A percentile compares a stretch with the other conserved stretches of the same genome.
Conservation (phyloP, 805 yeast species). For the Candida ovalis region DNA sequence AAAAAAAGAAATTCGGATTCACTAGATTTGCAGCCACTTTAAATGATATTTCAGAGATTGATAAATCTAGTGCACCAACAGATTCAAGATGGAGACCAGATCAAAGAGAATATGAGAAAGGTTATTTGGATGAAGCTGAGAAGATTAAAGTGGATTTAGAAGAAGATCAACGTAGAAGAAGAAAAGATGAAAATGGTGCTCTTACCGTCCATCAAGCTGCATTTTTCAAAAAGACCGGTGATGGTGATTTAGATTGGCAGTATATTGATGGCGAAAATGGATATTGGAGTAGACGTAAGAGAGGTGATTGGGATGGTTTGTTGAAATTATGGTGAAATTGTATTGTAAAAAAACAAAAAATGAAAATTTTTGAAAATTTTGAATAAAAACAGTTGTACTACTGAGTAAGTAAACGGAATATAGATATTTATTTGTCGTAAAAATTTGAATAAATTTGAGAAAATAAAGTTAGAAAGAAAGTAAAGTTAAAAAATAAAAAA, state of each 20-base stretch:
- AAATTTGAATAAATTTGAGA: too few relatives aligned
- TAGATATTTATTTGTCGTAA: too few relatives aligned
- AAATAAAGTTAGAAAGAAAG: too few relatives aligned
- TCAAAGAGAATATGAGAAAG: constrained; percentile 65
- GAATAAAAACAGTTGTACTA: too few relatives aligned
- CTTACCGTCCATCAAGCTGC: constrained; percentile 49
- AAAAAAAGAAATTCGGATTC: constrained; percentile 74
- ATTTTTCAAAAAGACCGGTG: constrained; percentile 53
- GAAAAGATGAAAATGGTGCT: constrained; percentile 51
- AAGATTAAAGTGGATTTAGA: constrained; percentile 63
- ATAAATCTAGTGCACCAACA: constrained; percentile 71
- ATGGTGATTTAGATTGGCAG: constrained; percentile 44
- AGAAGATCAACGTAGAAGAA: constrained; percentile 72
- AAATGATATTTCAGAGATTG: constrained; percentile 74
- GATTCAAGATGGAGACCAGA: constrained; percentile 93
- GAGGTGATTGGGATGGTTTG: constrained; percentile 56
- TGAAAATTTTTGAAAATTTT: background rate
- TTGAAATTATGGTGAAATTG: constrained; percentile 49
- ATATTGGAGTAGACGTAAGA: constrained; percentile 78
- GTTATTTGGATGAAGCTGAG: constrained; percentile 71
- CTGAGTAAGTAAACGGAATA: too few relatives aligned
- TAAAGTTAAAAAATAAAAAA: too few relatives aligned
- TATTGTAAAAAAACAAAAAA: background rate
- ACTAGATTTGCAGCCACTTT: constrained; percentile 77
- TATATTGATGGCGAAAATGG: constrained; percentile 53